Conservation (phyloP, 2,329 filamentous ascomycete genomes). For the Fusarium annulatum region DNA sequence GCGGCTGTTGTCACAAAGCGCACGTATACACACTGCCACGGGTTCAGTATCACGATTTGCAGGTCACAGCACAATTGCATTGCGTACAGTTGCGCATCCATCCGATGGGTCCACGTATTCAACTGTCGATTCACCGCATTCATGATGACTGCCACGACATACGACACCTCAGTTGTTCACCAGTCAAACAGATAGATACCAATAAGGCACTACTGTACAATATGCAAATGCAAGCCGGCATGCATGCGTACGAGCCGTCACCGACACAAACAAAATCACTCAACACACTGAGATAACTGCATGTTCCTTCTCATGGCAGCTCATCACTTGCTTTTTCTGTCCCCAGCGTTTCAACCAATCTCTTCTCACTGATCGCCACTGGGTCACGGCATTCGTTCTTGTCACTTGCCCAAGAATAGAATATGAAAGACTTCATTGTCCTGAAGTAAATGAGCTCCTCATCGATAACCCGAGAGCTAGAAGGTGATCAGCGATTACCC, state of each 20-base stretch:
- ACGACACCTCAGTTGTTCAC: background rate
- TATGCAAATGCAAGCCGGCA: background rate
- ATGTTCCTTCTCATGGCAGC: constrained; percentile 2
- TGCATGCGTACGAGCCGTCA: constrained; percentile 1
- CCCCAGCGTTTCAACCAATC: background rate
- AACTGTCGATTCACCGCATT: constrained; percentile 29
- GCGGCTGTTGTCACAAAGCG: background rate
- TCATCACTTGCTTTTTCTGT: background rate
- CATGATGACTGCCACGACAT: constrained; percentile 27
- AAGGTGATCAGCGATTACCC: constrained; percentile 11
- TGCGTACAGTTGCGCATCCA: constrained; percentile 6
- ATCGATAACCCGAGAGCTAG: constrained; percentile 10
- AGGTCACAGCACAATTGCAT: constrained; percentile 8
- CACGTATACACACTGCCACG: background rate
- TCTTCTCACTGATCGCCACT: background rate
- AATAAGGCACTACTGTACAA: background rate
- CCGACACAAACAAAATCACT: background rate
- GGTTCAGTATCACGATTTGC: background rate
- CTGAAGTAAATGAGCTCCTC: background rate
- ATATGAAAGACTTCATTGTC: constrained; percentile 1
- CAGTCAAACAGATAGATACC: background rate
- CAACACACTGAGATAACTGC: background rate
- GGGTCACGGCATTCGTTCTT: background rate
- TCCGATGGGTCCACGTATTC: constrained; percentile 32
- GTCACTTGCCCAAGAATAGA: background rate